Percentiles rank a stretch among this genome's conserved stretches.
These are phyloP conservation scores for Colletotrichum eleusines DNA, from an alignment of 2,329 filamentous ascomycete species.

Conservation along the genomic window DNA sequence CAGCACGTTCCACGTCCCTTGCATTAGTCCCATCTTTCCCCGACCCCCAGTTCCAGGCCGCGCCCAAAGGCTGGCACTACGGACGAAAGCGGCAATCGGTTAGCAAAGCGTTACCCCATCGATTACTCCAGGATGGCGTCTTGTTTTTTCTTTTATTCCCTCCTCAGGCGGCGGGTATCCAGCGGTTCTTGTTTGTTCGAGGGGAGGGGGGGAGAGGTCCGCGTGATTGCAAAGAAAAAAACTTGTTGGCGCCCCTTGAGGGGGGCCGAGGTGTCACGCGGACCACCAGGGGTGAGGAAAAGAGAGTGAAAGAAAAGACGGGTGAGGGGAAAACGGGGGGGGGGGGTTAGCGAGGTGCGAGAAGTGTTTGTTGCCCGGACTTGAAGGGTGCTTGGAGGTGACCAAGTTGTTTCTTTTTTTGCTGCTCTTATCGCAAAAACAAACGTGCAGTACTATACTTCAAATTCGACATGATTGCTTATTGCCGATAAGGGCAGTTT, in stretches of 20 bases:
- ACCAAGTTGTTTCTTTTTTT: constrained; percentile 25
- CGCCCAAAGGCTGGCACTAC: constrained; percentile 18
- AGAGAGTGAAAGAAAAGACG: constrained; percentile 2
- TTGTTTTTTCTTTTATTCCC: not conserved
- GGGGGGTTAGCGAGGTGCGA: not conserved
- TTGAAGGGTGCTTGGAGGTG: constrained; percentile 5
- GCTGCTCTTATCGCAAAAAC: constrained; percentile 26
- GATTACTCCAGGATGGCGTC: constrained; percentile 38
- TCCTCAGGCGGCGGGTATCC: constrained; percentile 4
- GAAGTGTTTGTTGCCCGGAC: not conserved
- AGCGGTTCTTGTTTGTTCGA: constrained; percentile 1
- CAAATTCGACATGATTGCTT: constrained; percentile 17
- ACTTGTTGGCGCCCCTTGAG: not conserved
- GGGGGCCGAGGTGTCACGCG: constrained; percentile 24
- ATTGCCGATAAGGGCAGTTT: constrained; percentile 27
- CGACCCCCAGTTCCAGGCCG: not conserved
- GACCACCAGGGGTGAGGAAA: constrained; percentile 1
- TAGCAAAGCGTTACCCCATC: constrained; percentile 40
- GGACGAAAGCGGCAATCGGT: constrained; percentile 37
- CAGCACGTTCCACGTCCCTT: constrained; percentile 34
- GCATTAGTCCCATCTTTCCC: constrained; percentile 40
- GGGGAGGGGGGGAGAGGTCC: not conserved
- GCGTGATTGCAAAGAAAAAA: constrained; percentile 33
- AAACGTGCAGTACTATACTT: constrained; percentile 10
- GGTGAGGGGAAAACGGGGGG: not conserved